These are phyloP conservation scores for Aspergillus bertholletiae DNA, from an alignment of 495 filamentous ascomycete species.

Conservation along the genomic window DNA sequence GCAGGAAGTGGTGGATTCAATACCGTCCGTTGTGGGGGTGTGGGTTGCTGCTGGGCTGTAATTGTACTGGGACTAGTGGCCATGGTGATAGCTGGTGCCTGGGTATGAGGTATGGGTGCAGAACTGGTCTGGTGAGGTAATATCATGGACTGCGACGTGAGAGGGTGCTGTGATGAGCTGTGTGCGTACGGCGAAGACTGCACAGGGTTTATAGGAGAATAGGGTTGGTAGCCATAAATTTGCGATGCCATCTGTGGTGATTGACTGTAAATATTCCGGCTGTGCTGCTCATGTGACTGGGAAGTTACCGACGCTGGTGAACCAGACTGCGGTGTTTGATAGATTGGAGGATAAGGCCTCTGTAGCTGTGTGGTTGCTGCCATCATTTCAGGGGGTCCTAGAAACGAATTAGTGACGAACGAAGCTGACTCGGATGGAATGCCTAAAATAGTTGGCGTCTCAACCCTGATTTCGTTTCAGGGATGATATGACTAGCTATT, in stretches of 20 bases:
- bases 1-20: slow-evolving; percentile 41
- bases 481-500: not conserved
- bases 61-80: slow-evolving; percentile 30
- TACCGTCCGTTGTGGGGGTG: slow-evolving; percentile 34
- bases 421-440: not conserved
- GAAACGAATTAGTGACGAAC: not conserved
- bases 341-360: slow-evolving; percentile 83
- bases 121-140: slow-evolving; percentile 66
- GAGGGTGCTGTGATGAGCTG: slow-evolving; percentile 59
- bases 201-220: slow-evolving; percentile 68
- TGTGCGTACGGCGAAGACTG: slow-evolving; percentile 76
- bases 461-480: not conserved
- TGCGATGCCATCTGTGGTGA: slow-evolving; percentile 73
- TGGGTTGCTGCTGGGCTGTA: slow-evolving; percentile 43
- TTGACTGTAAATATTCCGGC: slow-evolving; percentile 74
- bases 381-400: slow-evolving; percentile 90
- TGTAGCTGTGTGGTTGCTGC: slow-evolving; percentile 81
- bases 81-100: slow-evolving; percentile 36
- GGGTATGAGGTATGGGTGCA: slow-evolving; percentile 52
- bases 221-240: slow-evolving; percentile 72
- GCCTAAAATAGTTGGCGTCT: not conserved
- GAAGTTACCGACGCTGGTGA: slow-evolving; percentile 96
- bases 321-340: slow-evolving; percentile 93
- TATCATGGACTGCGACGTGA: slow-evolving; percentile 60
- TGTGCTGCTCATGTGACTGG: slow-evolving; percentile 83